These are phyloP conservation scores for Aspergillus incahuasiensis DNA, from an alignment of 495 filamentous ascomycete genomes.

Conservation along the genomic window DNA sequence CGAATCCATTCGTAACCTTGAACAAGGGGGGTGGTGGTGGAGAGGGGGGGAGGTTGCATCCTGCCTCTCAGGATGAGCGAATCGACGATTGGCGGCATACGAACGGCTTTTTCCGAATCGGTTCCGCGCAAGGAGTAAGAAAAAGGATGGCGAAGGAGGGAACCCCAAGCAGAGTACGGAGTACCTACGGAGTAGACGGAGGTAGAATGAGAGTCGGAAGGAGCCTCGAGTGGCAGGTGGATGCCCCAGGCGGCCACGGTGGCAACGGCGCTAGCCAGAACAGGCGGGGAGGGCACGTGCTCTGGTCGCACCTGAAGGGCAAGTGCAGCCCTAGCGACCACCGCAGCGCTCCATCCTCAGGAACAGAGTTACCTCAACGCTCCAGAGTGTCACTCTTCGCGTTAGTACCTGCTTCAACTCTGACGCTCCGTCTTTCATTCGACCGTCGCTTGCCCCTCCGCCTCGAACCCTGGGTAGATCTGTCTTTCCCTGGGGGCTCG, in stretches of 20 bases:
- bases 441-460: too few species aligned
- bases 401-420: constrained; percentile 2
- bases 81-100: neutral
- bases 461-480: neutral
- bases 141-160: neutral
- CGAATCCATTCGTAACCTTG: constrained; percentile 24
- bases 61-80: constrained; percentile 1
- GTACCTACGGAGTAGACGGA: neutral
- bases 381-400: neutral
- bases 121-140: neutral
- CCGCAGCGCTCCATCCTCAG: neutral
- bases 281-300: neutral
- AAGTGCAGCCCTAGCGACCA: constrained; percentile 1
- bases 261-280: neutral
- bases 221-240: too few species aligned
- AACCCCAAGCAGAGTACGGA: too few species aligned
- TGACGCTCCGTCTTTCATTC: neutral
- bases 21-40: constrained; percentile 14
- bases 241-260: neutral
- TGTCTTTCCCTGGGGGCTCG: neutral
- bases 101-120: neutral
- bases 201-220: neutral
- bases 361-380: neutral
- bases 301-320: neutral
- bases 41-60: constrained; percentile 21